Base-by-base conservation (phyloP, 140 eudicot species). In the Bidens hawaiensis region DNA sequence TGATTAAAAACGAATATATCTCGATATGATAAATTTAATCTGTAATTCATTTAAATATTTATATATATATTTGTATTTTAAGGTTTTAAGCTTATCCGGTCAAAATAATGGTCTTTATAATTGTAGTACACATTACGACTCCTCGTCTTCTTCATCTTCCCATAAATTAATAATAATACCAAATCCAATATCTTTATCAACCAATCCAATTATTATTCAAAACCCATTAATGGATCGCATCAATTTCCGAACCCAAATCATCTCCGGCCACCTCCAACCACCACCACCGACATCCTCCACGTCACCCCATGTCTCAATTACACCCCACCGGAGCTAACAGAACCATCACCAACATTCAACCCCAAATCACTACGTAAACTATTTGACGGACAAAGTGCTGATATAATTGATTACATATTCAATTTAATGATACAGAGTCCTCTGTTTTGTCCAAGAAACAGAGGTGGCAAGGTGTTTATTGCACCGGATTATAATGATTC, bases 401-500 rank as follows among this genome's bases (percentile, higher is more conserved):
- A 76, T 21, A 85, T 78, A 14, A 76, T 88, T 6, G 96, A 91
- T 33, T 75, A 84, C 76, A 28, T 82, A 4, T 82, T 77, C 70
- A 69, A 78, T 24, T 60, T 87, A 3, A 90, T 90, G 75, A 41
- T 60, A 0, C 82, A 87, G 46, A 80, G 85, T 66, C 58, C 67
- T 14, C 60, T 85, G 65, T 91, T 91, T 67, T 79, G 85, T 45
- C 95, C 75, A 2, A 62, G 45, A 28, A 66, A 75, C 30, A 63
- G 82, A 34, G 96, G 99, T 18, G 91, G 93, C 2, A 82, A 75
- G 40, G 67, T 81, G 34, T 93, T 87, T 42, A 80, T 81, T 16
- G 65, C 75, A 21, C 94, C 96, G 0, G 96, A 88, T 70, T 88
- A 53, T 43, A 93, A 93, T 52, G 85, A 88, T 76, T 66, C 91